These are phyloP conservation scores for Daldinia concentrica DNA, from an alignment of 495 filamentous ascomycete species.

Conservation along the genomic window DNA sequence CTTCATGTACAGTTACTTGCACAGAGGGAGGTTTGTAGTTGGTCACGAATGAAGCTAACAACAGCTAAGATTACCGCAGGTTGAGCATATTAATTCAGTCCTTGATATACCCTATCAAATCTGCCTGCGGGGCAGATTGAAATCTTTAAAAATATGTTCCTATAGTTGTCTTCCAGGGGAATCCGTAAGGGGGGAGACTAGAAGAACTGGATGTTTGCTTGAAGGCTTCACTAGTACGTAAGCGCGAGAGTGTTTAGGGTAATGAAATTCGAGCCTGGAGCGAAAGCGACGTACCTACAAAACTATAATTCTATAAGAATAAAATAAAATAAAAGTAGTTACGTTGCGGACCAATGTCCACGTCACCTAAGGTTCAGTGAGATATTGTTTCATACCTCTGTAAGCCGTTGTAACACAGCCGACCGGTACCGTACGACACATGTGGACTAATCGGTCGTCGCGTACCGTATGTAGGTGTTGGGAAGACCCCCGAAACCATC, in stretches of 20 bases:
- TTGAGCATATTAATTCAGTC: too few species aligned
- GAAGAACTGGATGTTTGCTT: not conserved
- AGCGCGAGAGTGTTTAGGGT: not conserved
- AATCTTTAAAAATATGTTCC: not conserved
- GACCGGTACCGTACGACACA: constrained; percentile 3
- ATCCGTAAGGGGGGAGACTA: too few species aligned
- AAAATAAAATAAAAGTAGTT: too few species aligned
- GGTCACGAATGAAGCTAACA: not conserved
- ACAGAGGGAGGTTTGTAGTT: not conserved
- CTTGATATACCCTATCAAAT: not conserved
- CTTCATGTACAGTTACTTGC: too few species aligned
- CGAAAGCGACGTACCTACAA: not conserved
- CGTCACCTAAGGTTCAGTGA: not conserved
- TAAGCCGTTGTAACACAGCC: not conserved
- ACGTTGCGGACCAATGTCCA: too few species aligned
- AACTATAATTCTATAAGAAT: too few species aligned
- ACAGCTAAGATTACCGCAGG: not conserved
- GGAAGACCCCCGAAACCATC: not conserved
- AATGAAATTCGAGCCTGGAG: not conserved
- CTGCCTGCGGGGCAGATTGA: not conserved
- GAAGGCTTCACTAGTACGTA: not conserved
- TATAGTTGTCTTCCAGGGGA: not conserved
- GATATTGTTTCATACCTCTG: not conserved
- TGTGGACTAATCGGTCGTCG: not conserved
- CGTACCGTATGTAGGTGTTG: not conserved